These are phyloP conservation scores for Pilaira anomala DNA, from an alignment of 192 early-diverging fungal genomes.

Conservation along the genomic window DNA sequence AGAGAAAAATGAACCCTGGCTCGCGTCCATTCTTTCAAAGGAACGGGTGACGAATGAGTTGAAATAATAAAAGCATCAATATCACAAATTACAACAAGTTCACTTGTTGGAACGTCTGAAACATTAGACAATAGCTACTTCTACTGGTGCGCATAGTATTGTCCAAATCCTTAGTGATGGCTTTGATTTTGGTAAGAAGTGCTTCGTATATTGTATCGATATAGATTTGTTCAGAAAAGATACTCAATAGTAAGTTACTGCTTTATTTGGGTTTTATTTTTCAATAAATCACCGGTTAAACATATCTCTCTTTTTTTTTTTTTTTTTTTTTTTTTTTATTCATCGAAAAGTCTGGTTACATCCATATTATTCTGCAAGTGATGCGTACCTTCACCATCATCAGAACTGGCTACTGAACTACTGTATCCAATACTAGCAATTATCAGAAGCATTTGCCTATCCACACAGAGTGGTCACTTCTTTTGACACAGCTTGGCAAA, in stretches of 20 bases:
- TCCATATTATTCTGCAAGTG: not conserved
- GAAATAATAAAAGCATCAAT: no score
- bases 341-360: constrained; percentile 1
- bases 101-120: no score
- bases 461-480: constrained; percentile 2
- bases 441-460: not conserved
- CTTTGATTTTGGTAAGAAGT: not conserved
- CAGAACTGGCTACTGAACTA: constrained; percentile 1
- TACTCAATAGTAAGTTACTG: not conserved
- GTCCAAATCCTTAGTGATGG: constrained; percentile 4
- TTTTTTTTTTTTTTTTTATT: not conserved
- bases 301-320: not conserved
- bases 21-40: no score
- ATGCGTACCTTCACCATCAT: not conserved
- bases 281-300: constrained; percentile 1
- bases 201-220: not conserved
- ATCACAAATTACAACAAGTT: no score
- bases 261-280: not conserved
- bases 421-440: constrained; percentile 1
- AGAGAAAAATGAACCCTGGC: no score
- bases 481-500: not conserved
- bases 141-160: no score
- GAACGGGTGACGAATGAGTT: no score
- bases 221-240: not conserved
- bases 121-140: no score